phyloP scores from a whole-genome alignment of 257 asterid genomes.

The Jacaranda mimosifolia region DNA sequence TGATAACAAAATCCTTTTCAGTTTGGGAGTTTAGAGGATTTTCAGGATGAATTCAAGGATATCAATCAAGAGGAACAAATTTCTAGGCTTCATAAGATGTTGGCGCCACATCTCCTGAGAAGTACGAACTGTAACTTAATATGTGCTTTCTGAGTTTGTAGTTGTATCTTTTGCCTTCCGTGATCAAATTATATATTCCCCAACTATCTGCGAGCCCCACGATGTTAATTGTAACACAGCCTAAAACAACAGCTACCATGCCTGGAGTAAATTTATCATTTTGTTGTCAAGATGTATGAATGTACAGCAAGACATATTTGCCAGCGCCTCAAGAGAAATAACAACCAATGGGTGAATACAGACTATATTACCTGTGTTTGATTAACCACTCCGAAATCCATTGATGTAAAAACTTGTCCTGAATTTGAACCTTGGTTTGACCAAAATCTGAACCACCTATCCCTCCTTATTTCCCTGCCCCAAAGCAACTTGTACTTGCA shows the following conservation, averaged over 20 bases:
- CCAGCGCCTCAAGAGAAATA: constrained; percentile 21
- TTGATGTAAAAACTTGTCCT: constrained; percentile 6
- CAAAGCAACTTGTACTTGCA: constrained; percentile 29
- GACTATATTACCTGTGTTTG: constrained; percentile 28
- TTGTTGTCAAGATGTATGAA: constrained; percentile 32
- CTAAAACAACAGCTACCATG: constrained; percentile 1
- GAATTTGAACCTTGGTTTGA: background rate
- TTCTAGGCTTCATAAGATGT: constrained; percentile 97
- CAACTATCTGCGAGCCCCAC: background rate
- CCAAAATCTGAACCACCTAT: background rate
- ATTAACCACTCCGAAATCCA: constrained; percentile 17
- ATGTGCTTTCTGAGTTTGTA: constrained; percentile 34
- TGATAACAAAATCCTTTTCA: constrained; percentile 51
- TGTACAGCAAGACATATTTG: constrained; percentile 26
- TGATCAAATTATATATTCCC: background rate
- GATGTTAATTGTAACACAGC: constrained; percentile 16
- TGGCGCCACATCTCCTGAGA: constrained; percentile 97
- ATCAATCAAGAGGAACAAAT: constrained; percentile 98
- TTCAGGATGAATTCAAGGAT: constrained; percentile 99
- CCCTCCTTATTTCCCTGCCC: background rate
- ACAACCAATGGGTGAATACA: constrained; percentile 17
- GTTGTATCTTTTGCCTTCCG: constrained; percentile 27
- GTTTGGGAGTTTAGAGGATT: constrained; percentile 95
- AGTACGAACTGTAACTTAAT: constrained; percentile 61
- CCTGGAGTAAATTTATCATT: constrained; percentile 21